Percentiles rank a stretch among this genome's conserved stretches.
Conservation (phyloP, 2,329 filamentous ascomycete genomes). For the Ophiostoma fasciatum region DNA sequence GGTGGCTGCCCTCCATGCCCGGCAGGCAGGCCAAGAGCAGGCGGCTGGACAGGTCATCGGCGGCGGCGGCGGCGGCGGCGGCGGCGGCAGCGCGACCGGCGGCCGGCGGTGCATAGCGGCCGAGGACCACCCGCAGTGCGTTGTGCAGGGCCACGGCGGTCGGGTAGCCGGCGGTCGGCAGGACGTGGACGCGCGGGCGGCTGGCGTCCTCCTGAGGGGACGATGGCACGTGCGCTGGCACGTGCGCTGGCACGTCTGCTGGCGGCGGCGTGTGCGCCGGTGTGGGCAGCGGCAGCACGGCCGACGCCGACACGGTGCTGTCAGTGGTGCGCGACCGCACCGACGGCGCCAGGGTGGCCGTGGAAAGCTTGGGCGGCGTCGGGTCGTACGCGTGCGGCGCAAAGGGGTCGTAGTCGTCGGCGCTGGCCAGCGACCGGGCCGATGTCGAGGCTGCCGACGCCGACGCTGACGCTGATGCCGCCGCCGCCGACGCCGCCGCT, state of each 20-base stretch:
- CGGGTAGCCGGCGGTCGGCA: conserved; percentile 25
- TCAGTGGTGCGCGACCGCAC: conserved; percentile 1
- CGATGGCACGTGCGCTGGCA: too few species aligned
- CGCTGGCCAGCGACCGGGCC: too few species aligned
- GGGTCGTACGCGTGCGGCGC: conserved; percentile 7
- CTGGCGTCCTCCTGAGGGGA: conserved; percentile 13
- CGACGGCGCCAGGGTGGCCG: neutral
- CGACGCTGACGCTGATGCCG: conserved; percentile 6
- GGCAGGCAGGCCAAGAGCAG: conserved; percentile 32
- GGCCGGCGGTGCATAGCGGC: conserved; percentile 23
- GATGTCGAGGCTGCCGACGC: too few species aligned
- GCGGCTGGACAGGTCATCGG: conserved; percentile 18
- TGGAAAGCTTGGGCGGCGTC: too few species aligned
- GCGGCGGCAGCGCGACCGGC: too few species aligned
- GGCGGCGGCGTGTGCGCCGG: conserved; percentile 17
- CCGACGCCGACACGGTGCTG: too few species aligned
- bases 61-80: neutral
- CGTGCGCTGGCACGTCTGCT: too few species aligned
- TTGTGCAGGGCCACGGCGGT: conserved; percentile 43
- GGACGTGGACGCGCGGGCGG: conserved; percentile 24
- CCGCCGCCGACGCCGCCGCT: neutral
- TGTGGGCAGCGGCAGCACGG: conserved; percentile 9
- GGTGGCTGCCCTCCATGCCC: conserved; percentile 26
- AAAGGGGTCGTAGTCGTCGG: conserved; percentile 34
- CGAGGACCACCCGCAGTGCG: conserved; percentile 37